Evolutionary conservation across 495 filamentous ascomycete species (phyloP).

Genomic region (Xylaria grammica): DNA sequence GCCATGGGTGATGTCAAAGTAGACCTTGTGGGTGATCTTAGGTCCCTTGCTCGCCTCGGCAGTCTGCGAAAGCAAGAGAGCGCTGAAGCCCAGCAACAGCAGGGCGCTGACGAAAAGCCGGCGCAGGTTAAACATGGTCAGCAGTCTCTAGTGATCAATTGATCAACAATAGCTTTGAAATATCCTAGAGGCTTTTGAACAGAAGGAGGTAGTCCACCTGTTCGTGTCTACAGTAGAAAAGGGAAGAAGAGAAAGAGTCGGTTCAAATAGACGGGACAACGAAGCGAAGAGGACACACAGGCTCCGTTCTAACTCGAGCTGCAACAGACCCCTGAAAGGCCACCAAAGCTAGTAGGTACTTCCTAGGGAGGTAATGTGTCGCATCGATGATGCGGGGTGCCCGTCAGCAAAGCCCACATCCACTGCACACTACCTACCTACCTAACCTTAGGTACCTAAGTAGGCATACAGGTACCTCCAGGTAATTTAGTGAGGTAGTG

Average conservation of each 20-base stretch:
- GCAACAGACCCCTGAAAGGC: constrained; percentile 20
- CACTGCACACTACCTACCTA: too few relatives aligned
- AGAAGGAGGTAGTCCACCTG: constrained; percentile 15
- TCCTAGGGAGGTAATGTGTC: constrained; percentile 1
- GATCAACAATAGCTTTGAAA: constrained; percentile 20
- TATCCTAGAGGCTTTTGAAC: constrained; percentile 12
- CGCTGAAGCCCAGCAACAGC: constrained; percentile 73
- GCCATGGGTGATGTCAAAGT: constrained; percentile 92
- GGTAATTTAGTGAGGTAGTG: too few relatives aligned
- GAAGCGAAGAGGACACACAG: constrained; percentile 22
- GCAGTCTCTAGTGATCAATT: constrained; percentile 24
- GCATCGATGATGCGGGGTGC: constrained; percentile 17
- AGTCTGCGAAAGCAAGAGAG: constrained; percentile 74
- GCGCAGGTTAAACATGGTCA: constrained; percentile 60
- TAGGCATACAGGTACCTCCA: too few relatives aligned
- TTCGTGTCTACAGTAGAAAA: constrained; percentile 1
- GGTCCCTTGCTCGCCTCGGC: constrained; percentile 83
- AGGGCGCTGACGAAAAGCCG: constrained; percentile 68
- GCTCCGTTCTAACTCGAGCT: constrained; percentile 7
- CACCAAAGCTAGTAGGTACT: background rate
- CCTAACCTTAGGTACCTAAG: too few relatives aligned
- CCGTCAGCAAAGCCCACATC: background rate
- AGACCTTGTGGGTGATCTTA: constrained; percentile 97
- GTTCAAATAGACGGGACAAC: constrained; percentile 8
- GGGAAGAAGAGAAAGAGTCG: constrained; percentile 10